A percentile compares a stretch with the other conserved stretches of the same genome.
Evolutionary conservation across 495 filamentous ascomycete species (phyloP).

Genomic region (Hypomontagnella submonticulosa): DNA sequence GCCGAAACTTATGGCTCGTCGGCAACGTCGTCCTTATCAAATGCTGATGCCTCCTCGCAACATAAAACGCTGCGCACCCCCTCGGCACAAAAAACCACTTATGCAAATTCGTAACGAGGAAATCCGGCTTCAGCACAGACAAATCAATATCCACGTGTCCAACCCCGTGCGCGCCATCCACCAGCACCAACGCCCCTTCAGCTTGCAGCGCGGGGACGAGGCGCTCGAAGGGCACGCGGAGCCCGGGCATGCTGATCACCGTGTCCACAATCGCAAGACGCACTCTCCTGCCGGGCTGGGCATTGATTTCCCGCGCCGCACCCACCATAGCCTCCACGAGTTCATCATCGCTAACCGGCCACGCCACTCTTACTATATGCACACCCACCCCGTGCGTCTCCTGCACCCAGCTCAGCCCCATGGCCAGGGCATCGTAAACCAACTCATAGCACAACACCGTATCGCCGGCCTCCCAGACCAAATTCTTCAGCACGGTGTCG

Average conservation of each 20-base stretch:
- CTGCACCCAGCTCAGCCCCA: slow-evolving; percentile 67
- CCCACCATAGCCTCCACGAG: slow-evolving; percentile 65
- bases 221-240: slow-evolving; percentile 80
- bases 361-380: slow-evolving; percentile 49
- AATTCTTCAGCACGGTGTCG: slow-evolving; percentile 76
- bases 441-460: slow-evolving; percentile 59
- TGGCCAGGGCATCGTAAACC: slow-evolving; percentile 71
- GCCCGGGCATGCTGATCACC: slow-evolving; percentile 77
- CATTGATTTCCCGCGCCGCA: slow-evolving; percentile 56
- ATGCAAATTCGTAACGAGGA: slow-evolving; percentile 85
- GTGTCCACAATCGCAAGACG: slow-evolving; percentile 81
- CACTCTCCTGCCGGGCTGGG: slow-evolving; percentile 57
- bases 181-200: slow-evolving; percentile 66
- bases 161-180: slow-evolving; percentile 88
- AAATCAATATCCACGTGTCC: slow-evolving; percentile 80
- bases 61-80: slow-evolving; percentile 81
- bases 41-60: slow-evolving; percentile 75
- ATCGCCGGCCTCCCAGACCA: slow-evolving; percentile 58
- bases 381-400: slow-evolving; percentile 57
- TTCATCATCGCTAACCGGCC: slow-evolving; percentile 70
- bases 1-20: slow-evolving; percentile 69
- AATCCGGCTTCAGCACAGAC: slow-evolving; percentile 73
- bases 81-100: slow-evolving; percentile 94
- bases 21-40: slow-evolving; percentile 80
- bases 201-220: slow-evolving; percentile 71